These are phyloP conservation scores for Leucocoprinus birnbaumii DNA, from an alignment of 768 basidiomycete genomes.

Conservation along the genomic window DNA sequence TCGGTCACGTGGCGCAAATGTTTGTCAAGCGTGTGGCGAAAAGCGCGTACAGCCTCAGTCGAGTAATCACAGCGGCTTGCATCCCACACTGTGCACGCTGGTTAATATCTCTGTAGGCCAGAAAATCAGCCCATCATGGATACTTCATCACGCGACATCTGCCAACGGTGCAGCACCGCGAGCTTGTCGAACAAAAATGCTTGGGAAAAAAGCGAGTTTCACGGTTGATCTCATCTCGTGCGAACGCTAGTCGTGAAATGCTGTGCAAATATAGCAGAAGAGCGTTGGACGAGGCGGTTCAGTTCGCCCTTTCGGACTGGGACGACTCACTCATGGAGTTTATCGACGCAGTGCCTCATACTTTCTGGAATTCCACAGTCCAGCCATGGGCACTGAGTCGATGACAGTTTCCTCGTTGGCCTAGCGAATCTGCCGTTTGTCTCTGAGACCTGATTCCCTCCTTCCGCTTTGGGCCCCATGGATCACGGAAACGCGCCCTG, in stretches of 20 bases:
- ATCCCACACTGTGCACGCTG: background rate
- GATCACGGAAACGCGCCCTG: slow-evolving; percentile 7
- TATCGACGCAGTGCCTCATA: slow-evolving; percentile 9
- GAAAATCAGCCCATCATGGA: slow-evolving; percentile 7
- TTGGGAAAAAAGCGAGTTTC: background rate
- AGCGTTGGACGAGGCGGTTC: slow-evolving; percentile 9
- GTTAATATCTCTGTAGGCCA: slow-evolving; percentile 5
- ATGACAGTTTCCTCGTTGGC: slow-evolving; percentile 10
- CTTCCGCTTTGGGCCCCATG: slow-evolving; percentile 9
- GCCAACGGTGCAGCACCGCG: slow-evolving; percentile 1
- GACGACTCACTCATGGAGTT: slow-evolving; percentile 4
- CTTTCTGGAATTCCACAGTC: slow-evolving; percentile 11
- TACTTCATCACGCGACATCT: slow-evolving; percentile 7
- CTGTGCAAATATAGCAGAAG: slow-evolving; percentile 6
- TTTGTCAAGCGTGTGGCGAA: background rate
- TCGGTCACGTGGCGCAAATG: slow-evolving; percentile 4
- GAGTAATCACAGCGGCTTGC: background rate
- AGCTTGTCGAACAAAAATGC: background rate
- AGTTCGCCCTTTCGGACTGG: slow-evolving; percentile 5
- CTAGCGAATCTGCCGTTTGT: slow-evolving; percentile 6
- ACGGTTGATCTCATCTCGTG: slow-evolving; percentile 8
- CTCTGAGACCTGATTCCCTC: slow-evolving; percentile 4
- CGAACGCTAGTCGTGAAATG: background rate
- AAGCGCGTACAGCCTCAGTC: background rate
- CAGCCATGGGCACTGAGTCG: slow-evolving; percentile 6